These are phyloP conservation scores for Penicillium brasilianum DNA, from an alignment of 2,329 filamentous ascomycete species.

Conservation along the genomic window DNA sequence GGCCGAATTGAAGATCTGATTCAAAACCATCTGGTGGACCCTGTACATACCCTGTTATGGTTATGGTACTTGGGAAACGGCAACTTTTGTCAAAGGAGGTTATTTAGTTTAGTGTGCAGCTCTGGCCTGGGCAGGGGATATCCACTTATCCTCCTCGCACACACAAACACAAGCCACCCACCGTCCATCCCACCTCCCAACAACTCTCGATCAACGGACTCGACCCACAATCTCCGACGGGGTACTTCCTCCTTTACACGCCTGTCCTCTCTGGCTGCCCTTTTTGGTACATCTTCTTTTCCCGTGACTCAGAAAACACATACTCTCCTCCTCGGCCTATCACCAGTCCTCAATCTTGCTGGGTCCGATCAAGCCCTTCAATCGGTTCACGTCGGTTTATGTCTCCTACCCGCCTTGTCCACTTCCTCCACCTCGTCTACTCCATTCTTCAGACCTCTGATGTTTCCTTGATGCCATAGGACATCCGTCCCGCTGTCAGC, in stretches of 20 bases:
- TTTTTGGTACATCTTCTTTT: background rate
- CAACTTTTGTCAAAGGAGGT: background rate
- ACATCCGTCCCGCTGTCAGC: conserved; percentile 6
- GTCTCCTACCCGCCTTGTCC: background rate
- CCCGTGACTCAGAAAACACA: background rate
- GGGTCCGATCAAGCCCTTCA: background rate
- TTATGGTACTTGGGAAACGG: background rate
- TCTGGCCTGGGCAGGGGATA: background rate
- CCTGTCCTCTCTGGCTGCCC: background rate
- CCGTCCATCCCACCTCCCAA: background rate
- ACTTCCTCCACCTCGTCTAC: background rate
- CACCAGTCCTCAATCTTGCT: background rate
- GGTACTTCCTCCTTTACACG: background rate
- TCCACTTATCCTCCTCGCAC: conserved; percentile 6
- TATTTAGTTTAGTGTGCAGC: conserved; percentile 1
- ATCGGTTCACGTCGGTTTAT: conserved; percentile 3
- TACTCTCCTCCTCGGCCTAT: background rate
- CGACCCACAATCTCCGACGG: background rate
- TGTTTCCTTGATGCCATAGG: background rate
- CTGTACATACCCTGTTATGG: background rate
- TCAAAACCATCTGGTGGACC: background rate
- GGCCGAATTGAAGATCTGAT: conserved; percentile 2
- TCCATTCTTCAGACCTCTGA: background rate
- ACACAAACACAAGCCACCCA: background rate
- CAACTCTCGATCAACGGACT: background rate